phyloP scores from a whole-genome alignment of 2,329 filamentous ascomycete genomes.

The Pseudocercospora cruenta region DNA sequence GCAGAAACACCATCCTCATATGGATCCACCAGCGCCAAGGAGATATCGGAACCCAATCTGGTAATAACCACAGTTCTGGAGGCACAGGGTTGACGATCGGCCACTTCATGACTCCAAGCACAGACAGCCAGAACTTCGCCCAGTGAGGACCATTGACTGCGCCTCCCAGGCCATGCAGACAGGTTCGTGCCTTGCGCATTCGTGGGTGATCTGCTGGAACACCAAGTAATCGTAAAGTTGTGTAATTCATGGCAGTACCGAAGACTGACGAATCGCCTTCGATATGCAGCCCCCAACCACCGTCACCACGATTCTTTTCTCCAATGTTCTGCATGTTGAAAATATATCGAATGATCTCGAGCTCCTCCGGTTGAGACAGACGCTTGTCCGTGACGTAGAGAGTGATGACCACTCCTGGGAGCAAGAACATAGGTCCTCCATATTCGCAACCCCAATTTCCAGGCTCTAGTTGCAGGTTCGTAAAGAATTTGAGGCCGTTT shows the following conservation, averaged over 20 bases:
- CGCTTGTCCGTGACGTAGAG: conserved; percentile 90
- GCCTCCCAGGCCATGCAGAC: conserved; percentile 83
- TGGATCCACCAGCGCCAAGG: conserved; percentile 68
- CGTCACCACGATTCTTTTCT: conserved; percentile 67
- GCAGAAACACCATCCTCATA: conserved; percentile 92
- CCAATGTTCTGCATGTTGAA: conserved; percentile 73
- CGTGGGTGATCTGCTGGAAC: conserved; percentile 80
- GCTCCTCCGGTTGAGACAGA: conserved; percentile 76
- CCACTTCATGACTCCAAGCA: conserved; percentile 83
- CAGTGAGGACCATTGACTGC: conserved; percentile 85
- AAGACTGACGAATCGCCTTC: conserved; percentile 92
- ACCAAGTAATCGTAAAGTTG: conserved; percentile 76
- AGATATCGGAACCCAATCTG: conserved; percentile 41
- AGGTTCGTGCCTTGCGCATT: conserved; percentile 81
- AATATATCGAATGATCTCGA: conserved; percentile 90
- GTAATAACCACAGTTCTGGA: conserved; percentile 77
- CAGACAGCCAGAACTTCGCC: conserved; percentile 93
- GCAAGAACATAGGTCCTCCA: conserved; percentile 93
- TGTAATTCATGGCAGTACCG: conserved; percentile 88
- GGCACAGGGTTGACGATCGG: conserved; percentile 93
- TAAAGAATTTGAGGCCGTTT: conserved; percentile 88
- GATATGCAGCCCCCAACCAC: conserved; percentile 97
- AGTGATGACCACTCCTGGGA: conserved; percentile 80
- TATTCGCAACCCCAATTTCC: conserved; percentile 98
- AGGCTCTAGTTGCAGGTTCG: conserved; percentile 81